Conservation (phyloP, 345 rosid species). For the Acer negundo region DNA sequence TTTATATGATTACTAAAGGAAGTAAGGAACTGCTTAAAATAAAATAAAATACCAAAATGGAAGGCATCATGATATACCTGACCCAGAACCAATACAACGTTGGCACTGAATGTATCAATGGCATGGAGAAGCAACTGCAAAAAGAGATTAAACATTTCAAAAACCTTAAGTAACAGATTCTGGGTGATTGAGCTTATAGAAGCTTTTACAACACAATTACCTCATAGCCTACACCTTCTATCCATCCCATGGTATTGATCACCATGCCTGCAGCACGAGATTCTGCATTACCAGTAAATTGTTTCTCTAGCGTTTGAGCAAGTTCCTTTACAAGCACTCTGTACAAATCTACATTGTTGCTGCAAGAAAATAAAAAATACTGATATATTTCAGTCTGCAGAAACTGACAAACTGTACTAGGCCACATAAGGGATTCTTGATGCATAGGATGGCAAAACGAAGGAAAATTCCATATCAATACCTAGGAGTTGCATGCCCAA, state of each 20-base stretch:
- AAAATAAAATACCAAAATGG: not conserved
- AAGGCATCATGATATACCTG: conserved; percentile 44
- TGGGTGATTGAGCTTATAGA: conserved; percentile 2
- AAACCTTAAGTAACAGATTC: not conserved
- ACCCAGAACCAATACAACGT: conserved; percentile 88
- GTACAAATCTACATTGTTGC: conserved; percentile 75
- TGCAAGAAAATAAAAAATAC: conserved; percentile 33
- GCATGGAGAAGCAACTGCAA: conserved; percentile 83
- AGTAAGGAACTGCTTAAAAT: not conserved
- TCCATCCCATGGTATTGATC: conserved; percentile 97
- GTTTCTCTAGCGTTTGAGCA: conserved; percentile 78
- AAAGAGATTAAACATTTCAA: conserved; percentile 3
- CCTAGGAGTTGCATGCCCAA: conserved; percentile 83
- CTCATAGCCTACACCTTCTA: conserved; percentile 90
- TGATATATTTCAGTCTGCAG: not conserved
- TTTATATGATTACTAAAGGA: not conserved
- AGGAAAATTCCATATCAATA: conserved; percentile 25
- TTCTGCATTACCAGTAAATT: conserved; percentile 66
- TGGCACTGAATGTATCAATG: conserved; percentile 73
- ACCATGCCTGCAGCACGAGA: conserved; percentile 90
- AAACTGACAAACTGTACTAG: not conserved
- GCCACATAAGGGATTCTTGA: not conserved
- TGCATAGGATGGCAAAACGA: not conserved
- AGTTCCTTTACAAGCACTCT: conserved; percentile 81
- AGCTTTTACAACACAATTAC: conserved; percentile 30